phyloP scores from a whole-genome alignment of 108 stramenopile genomes.

The Pelagomonas calceolata region DNA sequence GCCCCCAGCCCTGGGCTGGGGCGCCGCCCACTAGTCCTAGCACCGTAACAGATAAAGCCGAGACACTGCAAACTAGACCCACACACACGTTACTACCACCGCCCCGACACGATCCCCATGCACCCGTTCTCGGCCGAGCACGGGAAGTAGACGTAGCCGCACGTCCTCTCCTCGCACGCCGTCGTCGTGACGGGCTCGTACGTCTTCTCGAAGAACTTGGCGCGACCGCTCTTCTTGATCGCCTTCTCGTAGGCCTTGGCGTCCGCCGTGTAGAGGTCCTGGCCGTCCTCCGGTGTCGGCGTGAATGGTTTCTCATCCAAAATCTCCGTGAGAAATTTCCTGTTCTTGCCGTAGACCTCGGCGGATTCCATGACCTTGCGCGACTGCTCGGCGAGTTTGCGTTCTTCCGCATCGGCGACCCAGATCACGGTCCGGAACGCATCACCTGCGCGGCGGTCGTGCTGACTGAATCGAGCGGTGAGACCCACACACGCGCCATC shows the following conservation, averaged over 20 bases:
- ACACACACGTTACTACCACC: not conserved
- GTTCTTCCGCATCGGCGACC: not conserved
- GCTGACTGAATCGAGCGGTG: too few species aligned
- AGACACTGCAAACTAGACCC: too few species aligned
- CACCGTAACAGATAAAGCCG: too few species aligned
- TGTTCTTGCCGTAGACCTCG: not conserved
- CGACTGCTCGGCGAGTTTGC: not conserved
- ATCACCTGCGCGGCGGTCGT: too few species aligned
- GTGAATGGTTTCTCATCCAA: not conserved
- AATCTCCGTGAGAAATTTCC: not conserved
- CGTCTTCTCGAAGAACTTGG: not conserved
- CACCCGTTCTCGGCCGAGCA: not conserved
- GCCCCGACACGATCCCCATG: not conserved
- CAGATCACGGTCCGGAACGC: not conserved
- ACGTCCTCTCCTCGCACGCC: not conserved
- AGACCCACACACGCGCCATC: too few species aligned
- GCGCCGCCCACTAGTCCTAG: too few species aligned
- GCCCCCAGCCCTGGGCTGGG: too few species aligned
- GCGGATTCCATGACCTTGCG: not conserved
- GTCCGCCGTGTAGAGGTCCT: not conserved
- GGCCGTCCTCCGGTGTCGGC: not conserved
- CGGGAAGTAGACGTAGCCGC: not conserved
- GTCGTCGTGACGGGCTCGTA: not conserved
- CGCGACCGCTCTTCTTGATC: not conserved
- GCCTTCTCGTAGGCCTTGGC: not conserved